These are phyloP conservation scores for Calonectria honghensis DNA, from an alignment of 2,329 filamentous ascomycete species.

Conservation along the genomic window DNA sequence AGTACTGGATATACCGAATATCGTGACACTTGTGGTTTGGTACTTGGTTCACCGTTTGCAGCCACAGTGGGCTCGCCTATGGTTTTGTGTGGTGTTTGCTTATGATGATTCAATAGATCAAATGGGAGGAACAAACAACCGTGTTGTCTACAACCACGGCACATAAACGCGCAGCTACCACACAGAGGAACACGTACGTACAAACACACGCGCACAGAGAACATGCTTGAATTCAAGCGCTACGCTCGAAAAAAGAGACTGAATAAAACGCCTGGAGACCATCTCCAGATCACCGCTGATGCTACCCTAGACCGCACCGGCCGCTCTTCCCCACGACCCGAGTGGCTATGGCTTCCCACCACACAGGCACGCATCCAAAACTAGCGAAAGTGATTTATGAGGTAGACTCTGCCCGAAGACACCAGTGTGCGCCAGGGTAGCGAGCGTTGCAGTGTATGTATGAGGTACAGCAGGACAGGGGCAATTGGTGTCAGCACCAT, in stretches of 20 bases:
- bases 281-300: constrained; percentile 14
- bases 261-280: background rate
- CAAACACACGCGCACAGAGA: no score
- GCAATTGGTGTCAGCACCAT: constrained; percentile 20
- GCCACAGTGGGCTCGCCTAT: background rate
- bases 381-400: constrained; percentile 10
- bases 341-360: constrained; percentile 14
- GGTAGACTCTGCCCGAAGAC: background rate
- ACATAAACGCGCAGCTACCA: background rate
- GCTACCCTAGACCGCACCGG: constrained; percentile 22
- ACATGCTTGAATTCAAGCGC: background rate
- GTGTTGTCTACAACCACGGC: background rate
- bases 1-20: background rate
- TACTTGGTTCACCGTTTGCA: background rate
- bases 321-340: constrained; percentile 1
- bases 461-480: constrained; percentile 16
- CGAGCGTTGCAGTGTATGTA: constrained; percentile 23
- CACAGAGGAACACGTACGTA: background rate
- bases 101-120: background rate
- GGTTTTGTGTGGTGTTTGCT: background rate
- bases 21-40: background rate
- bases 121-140: background rate
- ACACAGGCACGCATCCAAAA: background rate
- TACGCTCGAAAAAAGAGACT: background rate
- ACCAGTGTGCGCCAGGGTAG: background rate